Conservation (phyloP, 2,329 filamentous ascomycete species). For the Diplodia seriata region DNA sequence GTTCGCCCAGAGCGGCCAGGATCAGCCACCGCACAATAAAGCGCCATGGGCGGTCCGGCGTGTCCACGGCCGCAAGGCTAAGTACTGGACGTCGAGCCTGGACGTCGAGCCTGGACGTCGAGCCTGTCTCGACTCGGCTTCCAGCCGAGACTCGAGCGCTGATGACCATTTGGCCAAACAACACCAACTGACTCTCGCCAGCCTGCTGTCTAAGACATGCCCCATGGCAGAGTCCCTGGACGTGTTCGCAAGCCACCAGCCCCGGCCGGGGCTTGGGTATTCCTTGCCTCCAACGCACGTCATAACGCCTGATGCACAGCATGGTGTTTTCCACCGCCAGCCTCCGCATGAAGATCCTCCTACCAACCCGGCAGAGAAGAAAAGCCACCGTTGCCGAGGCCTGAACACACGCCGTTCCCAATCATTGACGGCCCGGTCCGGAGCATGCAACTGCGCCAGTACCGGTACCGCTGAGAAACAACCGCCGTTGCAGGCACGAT, state of each 20-base stretch:
- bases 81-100: not conserved
- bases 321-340: slow-evolving; percentile 19
- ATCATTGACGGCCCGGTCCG: slow-evolving; percentile 20
- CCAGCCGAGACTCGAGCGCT: slow-evolving; percentile 1
- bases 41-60: not conserved
- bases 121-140: slow-evolving; percentile 2
- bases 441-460: slow-evolving; percentile 8
- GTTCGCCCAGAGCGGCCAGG: not conserved
- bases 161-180: not conserved
- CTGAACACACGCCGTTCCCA: slow-evolving; percentile 8
- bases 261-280: not conserved
- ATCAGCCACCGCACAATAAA: slow-evolving; percentile 2
- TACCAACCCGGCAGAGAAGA: slow-evolving; percentile 7
- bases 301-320: slow-evolving; percentile 17
- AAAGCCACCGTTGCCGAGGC: slow-evolving; percentile 5
- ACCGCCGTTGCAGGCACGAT: not conserved
- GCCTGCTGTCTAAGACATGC: slow-evolving; percentile 16
- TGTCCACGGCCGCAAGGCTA: not conserved
- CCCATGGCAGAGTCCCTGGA: slow-evolving; percentile 11
- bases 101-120: no score
- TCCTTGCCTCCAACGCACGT: slow-evolving; percentile 26
- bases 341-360: slow-evolving; percentile 21
- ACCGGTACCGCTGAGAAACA: not conserved
- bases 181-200: not conserved
- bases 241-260: slow-evolving; percentile 18